Evolutionary conservation across 2,329 filamentous ascomycete species (phyloP), one percentile per base, ranked within the genome.

Genomic region (Byssochlamys sp.): DNA sequence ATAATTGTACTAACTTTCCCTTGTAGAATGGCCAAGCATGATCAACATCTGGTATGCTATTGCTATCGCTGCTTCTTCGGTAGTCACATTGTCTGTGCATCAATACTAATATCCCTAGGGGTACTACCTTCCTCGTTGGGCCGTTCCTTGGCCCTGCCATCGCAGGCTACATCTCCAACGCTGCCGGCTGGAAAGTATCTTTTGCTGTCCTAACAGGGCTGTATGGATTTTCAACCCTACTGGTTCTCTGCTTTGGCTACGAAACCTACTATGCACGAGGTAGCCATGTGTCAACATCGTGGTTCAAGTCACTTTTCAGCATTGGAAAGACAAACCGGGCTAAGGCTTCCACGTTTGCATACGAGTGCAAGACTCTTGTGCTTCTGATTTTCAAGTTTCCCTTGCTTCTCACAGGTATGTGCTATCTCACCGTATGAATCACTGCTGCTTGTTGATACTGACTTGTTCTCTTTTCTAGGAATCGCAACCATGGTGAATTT

Each of bases 121-220:
- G 68, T 7, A 72, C 69, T 3, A 69, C 69, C 0, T 74, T 74
- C 53, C 61, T 74, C 1, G 63, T 73, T 26, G 72, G 72, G 0
- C 71, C 72, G 2, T 74, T 71, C 53, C 60, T 74, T 3, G 71
- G 71, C 0, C 72, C 72, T 19, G 68, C 70, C 1, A 58, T 74
- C 5, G 71, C 71, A 6, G 72, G 71, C n/a, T 74, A 73, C 48
- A 69, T 73, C 24, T 60, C 69, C 11, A 70, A 59, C 14, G 53
- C 55, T 24, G 60, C 65, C 10, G 59, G 63, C 27, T 75, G 69
- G 73, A 63, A 63, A 25, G 61, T 61, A 25, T 70, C 66, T 7
- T 74, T 74, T 57, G 69, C 65, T 0, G 66, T 73, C 26, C 59
- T 74, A 26, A 69, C 72, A 4, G 66, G 65, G 3, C 62, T 73